These are phyloP conservation scores for Delonix regia DNA, from an alignment of 306 rosid species.

Conservation along the genomic window DNA sequence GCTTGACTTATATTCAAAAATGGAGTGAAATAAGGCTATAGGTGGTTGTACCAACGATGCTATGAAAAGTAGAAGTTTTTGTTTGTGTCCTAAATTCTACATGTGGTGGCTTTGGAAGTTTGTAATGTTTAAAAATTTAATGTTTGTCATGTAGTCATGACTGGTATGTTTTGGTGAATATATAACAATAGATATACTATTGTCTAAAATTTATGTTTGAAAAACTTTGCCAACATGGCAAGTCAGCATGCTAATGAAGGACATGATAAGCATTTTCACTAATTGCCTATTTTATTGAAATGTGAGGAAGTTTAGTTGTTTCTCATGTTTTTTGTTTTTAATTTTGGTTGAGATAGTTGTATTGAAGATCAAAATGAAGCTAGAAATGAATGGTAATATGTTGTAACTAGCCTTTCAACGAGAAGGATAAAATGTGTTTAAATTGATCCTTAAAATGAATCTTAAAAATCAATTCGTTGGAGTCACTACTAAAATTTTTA, in stretches of 20 bases:
- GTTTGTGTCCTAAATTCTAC: not conserved
- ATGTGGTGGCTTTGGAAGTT: not conserved
- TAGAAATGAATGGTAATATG: too few species aligned
- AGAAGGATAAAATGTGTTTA: too few species aligned
- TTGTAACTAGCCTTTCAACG: too few species aligned
- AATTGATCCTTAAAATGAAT: too few species aligned
- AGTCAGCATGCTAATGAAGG: not conserved
- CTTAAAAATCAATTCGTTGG: too few species aligned
- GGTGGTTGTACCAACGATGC: slow-evolving; percentile 19
- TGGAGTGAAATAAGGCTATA: slow-evolving; percentile 27
- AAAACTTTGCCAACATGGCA: not conserved
- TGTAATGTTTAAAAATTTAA: slow-evolving; percentile 3
- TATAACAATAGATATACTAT: slow-evolving; percentile 9
- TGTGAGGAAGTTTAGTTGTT: too few species aligned
- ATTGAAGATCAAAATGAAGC: too few species aligned
- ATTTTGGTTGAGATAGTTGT: too few species aligned
- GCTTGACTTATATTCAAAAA: slow-evolving; percentile 7
- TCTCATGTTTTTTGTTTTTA: too few species aligned
- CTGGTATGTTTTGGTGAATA: slow-evolving; percentile 1
- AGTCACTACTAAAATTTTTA: too few species aligned
- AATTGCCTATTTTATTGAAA: too few species aligned
- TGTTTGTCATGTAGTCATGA: slow-evolving; percentile 7
- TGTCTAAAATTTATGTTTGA: not conserved
- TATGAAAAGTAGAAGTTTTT: not conserved
- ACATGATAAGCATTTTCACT: not conserved